These are phyloP conservation scores for Claviceps sp. DNA, from an alignment of 2,329 filamentous ascomycete genomes.

Conservation along the genomic window DNA sequence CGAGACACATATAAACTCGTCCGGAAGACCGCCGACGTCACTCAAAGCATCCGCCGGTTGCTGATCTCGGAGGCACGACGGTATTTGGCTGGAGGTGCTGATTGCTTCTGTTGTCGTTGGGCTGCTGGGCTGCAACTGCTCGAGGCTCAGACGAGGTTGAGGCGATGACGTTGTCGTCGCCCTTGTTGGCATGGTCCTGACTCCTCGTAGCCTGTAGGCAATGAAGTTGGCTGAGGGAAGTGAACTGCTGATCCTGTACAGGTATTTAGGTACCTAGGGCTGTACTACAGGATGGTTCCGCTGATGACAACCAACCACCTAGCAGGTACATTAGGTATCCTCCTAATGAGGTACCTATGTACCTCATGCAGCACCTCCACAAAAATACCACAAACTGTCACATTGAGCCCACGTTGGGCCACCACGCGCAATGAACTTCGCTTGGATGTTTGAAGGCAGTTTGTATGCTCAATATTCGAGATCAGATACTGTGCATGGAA, in stretches of 20 bases:
- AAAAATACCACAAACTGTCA: too few species aligned
- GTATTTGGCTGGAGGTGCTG: background rate
- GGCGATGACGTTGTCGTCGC: background rate
- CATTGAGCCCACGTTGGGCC: too few species aligned
- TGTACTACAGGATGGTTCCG: background rate
- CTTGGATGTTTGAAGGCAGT: too few species aligned
- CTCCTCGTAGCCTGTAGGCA: background rate
- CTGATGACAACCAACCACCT: background rate
- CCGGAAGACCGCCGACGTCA: constrained; percentile 12
- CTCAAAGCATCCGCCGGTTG: background rate
- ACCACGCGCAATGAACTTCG: too few species aligned
- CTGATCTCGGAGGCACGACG: background rate
- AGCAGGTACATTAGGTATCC: too few species aligned
- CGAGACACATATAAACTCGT: constrained; percentile 1
- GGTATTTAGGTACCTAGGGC: too few species aligned
- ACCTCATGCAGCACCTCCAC: too few species aligned
- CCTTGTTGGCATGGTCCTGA: background rate
- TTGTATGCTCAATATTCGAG: too few species aligned
- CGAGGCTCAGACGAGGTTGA: background rate
- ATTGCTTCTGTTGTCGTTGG: background rate
- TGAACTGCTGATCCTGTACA: too few species aligned
- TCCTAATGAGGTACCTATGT: too few species aligned
- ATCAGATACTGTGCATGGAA: too few species aligned
- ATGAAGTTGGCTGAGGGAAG: background rate
- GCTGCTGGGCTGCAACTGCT: background rate